Percentiles rank a stretch among this genome's conserved stretches.
These are phyloP conservation scores for Sphaerosporella brunnea DNA, from an alignment of 495 filamentous ascomycete species.

Conservation along the genomic window DNA sequence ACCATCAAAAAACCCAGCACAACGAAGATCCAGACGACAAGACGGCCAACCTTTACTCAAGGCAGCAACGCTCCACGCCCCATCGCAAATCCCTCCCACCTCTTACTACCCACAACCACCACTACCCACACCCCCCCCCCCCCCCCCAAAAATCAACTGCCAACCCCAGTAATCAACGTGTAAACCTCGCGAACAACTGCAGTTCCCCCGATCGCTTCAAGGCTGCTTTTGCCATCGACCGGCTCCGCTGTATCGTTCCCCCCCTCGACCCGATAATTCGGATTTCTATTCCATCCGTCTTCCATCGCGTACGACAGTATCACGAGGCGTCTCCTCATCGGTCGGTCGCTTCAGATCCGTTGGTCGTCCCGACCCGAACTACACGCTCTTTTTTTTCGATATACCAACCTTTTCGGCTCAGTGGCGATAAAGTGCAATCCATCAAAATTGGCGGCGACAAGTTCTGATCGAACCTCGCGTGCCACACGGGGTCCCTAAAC, in stretches of 20 bases:
- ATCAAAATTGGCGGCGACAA: neutral
- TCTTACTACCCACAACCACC: neutral
- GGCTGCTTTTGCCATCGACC: neutral
- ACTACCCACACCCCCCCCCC: neutral
- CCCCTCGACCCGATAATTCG: neutral
- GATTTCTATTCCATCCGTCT: slow-evolving; percentile 1
- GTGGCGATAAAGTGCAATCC: neutral
- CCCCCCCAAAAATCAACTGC: slow-evolving; percentile 4
- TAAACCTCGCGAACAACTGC: neutral
- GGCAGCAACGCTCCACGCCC: slow-evolving; percentile 4
- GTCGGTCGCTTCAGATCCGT: slow-evolving; percentile 6
- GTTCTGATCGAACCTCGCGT: too few relatives aligned
- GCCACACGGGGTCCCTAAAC: neutral
- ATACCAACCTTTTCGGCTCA: neutral
- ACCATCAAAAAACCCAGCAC: too few relatives aligned
- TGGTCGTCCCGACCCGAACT: slow-evolving; percentile 1
- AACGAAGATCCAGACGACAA: slow-evolving; percentile 3
- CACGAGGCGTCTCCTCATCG: neutral
- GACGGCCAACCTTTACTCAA: too few relatives aligned
- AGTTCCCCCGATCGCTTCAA: neutral
- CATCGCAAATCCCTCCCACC: slow-evolving; percentile 3
- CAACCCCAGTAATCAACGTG: neutral
- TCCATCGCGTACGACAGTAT: slow-evolving; percentile 2
- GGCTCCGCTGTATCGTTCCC: neutral
- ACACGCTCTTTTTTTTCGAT: neutral